phyloP scores from a whole-genome alignment of 768 basidiomycete species.

The Suillus occidentalis region DNA sequence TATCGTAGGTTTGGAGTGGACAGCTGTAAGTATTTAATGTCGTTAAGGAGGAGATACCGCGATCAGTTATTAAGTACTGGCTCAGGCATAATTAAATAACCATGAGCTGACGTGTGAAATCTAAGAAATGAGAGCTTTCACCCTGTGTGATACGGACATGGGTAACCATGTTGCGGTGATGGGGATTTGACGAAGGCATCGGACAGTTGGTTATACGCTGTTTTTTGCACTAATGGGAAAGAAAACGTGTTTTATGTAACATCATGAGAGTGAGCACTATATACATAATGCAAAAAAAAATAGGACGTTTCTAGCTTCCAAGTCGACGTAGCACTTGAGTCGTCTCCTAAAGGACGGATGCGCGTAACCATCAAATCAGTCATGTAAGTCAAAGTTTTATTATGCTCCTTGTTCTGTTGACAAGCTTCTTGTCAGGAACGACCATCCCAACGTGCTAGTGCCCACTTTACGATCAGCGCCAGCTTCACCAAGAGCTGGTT shows the following conservation, averaged over 20 bases:
- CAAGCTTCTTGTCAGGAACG: slow-evolving; percentile 15
- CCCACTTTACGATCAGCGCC: slow-evolving; percentile 26
- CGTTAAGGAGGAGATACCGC: neutral
- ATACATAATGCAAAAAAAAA: slow-evolving; percentile 18
- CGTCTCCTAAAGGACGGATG: neutral
- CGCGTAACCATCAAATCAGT: neutral
- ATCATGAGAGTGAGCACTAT: neutral
- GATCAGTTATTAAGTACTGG: neutral
- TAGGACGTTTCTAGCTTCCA: neutral
- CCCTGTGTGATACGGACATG: neutral
- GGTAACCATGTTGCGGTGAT: slow-evolving; percentile 10
- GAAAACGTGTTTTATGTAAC: slow-evolving; percentile 29
- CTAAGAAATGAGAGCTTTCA: neutral
- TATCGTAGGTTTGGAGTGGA: neutral
- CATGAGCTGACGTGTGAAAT: neutral
- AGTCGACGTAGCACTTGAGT: neutral
- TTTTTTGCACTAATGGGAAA: slow-evolving; percentile 13
- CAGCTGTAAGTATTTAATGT: neutral
- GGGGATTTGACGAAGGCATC: slow-evolving; percentile 2
- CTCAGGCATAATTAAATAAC: neutral
- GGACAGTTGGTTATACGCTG: neutral
- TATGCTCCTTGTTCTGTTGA: neutral
- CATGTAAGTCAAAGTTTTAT: slow-evolving; percentile 22
- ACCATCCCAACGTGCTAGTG: slow-evolving; percentile 24
- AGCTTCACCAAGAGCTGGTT: slow-evolving; percentile 19